Percentiles rank a stretch among this genome's conserved stretches.
Conservation (phyloP, 345 rosid genomes). For the Tarenaya hassleriana region DNA sequence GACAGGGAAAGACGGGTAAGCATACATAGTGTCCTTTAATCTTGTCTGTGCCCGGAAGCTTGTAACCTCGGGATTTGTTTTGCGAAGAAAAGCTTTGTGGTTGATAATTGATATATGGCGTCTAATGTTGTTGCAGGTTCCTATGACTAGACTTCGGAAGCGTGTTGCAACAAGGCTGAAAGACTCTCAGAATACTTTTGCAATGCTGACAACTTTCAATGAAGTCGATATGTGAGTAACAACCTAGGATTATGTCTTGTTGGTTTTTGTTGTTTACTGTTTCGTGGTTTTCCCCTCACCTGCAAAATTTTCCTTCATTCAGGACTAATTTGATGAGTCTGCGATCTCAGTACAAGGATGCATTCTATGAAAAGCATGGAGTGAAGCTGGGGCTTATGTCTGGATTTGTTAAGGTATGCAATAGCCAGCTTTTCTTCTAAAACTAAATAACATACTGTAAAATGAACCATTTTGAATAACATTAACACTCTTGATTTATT, state of each 20-base stretch:
- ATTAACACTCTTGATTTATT: background rate
- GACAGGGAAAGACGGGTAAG: constrained; percentile 96
- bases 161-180: constrained; percentile 92
- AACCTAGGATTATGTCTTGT: constrained; percentile 1
- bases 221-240: constrained; percentile 88
- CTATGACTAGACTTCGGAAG: constrained; percentile 97
- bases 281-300: no score
- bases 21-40: background rate
- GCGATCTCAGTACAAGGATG: constrained; percentile 94
- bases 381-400: constrained; percentile 98
- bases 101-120: constrained; percentile 20
- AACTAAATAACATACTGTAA: background rate
- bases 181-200: constrained; percentile 96
- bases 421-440: no score
- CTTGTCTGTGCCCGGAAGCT: no score
- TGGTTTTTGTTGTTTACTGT: background rate
- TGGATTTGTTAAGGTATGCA: constrained; percentile 77
- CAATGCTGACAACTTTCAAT: constrained; percentile 92
- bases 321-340: constrained; percentile 99
- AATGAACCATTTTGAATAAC: background rate
- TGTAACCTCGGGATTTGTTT: no score
- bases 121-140: constrained; percentile 57
- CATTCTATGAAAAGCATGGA: constrained; percentile 91
- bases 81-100: background rate
- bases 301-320: constrained; percentile 18